phyloP scores from a whole-genome alignment of 1,284 basidiomycete genomes.

The Anthracocystis panici-leucophaei region DNA sequence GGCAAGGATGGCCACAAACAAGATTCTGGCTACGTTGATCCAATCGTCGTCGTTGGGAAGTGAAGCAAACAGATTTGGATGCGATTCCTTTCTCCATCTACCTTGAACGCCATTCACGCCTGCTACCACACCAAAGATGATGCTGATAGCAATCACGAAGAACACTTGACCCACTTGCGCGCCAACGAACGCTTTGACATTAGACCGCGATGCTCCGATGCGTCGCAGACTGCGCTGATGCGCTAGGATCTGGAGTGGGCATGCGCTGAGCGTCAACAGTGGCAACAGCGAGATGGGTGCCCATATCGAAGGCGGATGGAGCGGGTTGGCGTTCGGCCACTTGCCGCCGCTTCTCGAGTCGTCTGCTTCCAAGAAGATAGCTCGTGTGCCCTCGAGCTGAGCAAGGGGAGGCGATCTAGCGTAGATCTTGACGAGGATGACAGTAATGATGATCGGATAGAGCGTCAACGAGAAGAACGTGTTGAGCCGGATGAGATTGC shows the following conservation, averaged over 20 bases:
- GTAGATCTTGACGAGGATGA: conserved; percentile 57
- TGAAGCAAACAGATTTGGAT: conserved; percentile 64
- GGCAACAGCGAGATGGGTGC: conserved; percentile 66
- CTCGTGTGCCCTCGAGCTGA: neutral
- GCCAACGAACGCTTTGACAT: conserved; percentile 62
- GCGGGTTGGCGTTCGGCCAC: conserved; percentile 47
- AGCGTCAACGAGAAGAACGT: conserved; percentile 54
- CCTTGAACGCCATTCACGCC: conserved; percentile 57
- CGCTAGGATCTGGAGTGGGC: conserved; percentile 66
- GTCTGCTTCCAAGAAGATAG: no score
- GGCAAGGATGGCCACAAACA: conserved; percentile 59
- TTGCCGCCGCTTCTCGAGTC: neutral
- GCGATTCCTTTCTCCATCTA: conserved; percentile 42
- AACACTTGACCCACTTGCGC: conserved; percentile 63
- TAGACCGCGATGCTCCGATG: conserved; percentile 59
- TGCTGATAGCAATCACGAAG: conserved; percentile 49
- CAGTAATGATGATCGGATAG: conserved; percentile 58
- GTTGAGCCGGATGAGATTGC: conserved; percentile 65
- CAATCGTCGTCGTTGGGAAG: conserved; percentile 58
- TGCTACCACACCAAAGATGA: conserved; percentile 57
- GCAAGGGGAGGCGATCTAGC: conserved; percentile 17
- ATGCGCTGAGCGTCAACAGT: conserved; percentile 61
- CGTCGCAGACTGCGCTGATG: conserved; percentile 64
- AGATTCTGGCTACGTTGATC: conserved; percentile 55
- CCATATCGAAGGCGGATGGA: conserved; percentile 60